Conservation (phyloP, 2,329 filamentous ascomycete genomes). For the Apiospora sp. region DNA sequence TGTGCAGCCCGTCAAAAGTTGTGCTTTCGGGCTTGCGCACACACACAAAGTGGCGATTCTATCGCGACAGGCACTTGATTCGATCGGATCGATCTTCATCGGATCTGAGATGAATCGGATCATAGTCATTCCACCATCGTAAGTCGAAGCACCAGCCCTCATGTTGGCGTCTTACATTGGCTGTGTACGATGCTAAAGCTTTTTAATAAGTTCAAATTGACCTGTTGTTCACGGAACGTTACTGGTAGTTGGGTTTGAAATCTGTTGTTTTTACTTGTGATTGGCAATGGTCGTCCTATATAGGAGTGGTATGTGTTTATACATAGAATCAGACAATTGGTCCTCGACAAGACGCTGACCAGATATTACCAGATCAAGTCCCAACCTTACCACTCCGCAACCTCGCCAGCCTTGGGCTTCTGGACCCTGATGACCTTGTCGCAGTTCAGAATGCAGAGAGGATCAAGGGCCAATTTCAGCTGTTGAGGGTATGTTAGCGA, state of each 20-base stretch:
- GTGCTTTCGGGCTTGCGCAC: too few species aligned
- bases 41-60: too few species aligned
- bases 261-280: not conserved
- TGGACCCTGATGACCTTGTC: conserved; percentile 74
- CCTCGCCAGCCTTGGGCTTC: conserved; percentile 57
- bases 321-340: not conserved
- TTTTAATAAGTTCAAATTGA: not conserved
- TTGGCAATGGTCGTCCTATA: not conserved
- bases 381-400: conserved; percentile 50
- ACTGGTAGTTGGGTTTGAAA: not conserved
- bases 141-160: not conserved
- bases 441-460: conserved; percentile 72
- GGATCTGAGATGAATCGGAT: too few species aligned
- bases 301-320: not conserved
- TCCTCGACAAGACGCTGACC: not conserved
- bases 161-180: not conserved
- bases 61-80: too few species aligned
- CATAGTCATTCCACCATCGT: not conserved
- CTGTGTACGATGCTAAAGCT: not conserved
- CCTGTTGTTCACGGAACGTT: not conserved
- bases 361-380: not conserved
- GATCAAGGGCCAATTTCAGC: conserved; percentile 84
- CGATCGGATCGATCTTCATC: too few species aligned
- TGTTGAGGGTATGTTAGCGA: conserved; percentile 42
- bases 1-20: too few species aligned